phyloP scores from a whole-genome alignment of 2,329 filamentous ascomycete genomes.

The Orbilia blumenaviensis region DNA sequence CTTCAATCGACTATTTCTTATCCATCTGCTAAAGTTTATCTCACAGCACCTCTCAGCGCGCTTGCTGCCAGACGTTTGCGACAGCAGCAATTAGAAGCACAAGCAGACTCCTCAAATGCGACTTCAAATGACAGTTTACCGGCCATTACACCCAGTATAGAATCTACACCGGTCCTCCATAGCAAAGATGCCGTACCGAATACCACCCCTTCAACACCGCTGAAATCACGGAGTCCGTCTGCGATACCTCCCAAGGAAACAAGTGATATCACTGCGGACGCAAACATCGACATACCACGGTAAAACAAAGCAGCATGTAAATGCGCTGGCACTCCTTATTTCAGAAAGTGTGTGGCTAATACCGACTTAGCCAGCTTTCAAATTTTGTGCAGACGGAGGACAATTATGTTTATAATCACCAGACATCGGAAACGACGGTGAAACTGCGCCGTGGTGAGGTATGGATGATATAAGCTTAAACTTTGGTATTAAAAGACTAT shows the following conservation, averaged over 20 bases:
- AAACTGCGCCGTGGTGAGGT: slow-evolving; percentile 55
- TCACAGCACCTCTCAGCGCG: slow-evolving; percentile 55
- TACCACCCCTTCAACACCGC: background rate
- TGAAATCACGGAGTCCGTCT: background rate
- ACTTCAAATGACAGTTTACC: slow-evolving; percentile 34
- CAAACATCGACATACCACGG: slow-evolving; percentile 30
- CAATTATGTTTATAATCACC: slow-evolving; percentile 44
- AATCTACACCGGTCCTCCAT: background rate
- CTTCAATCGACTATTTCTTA: background rate
- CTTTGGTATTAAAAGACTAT: background rate
- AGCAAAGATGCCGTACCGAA: slow-evolving; percentile 10
- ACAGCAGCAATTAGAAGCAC: slow-evolving; percentile 44
- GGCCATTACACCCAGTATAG: background rate
- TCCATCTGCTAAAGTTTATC: slow-evolving; percentile 7
- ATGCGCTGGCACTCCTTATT: slow-evolving; percentile 12
- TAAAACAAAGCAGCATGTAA: slow-evolving; percentile 44
- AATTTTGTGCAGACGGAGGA: slow-evolving; percentile 55
- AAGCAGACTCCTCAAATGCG: slow-evolving; percentile 9
- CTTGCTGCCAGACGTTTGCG: slow-evolving; percentile 56
- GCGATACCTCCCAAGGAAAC: slow-evolving; percentile 3
- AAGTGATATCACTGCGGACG: background rate
- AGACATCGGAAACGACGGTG: slow-evolving; percentile 36
- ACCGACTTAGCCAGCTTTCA: slow-evolving; percentile 49
- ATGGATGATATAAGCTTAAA: background rate
- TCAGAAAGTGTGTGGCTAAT: background rate